Evolutionary conservation across 208 protist genomes (phyloP), one percentile per base, ranked within the genome.

Genomic region (Leptomonas seymouri): DNA sequence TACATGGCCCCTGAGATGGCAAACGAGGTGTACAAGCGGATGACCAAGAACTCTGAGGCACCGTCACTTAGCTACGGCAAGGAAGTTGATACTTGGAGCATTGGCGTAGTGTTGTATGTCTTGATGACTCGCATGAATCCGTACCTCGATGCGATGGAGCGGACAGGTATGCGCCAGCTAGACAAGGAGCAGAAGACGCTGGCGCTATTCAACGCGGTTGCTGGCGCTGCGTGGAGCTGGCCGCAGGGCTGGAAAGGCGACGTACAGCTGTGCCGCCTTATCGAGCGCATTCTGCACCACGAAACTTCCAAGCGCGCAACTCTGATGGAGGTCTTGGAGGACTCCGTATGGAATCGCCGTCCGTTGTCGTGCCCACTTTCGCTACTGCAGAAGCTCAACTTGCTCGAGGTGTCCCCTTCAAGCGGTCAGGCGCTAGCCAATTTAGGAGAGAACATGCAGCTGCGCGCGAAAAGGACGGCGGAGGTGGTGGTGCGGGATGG

Each of bases 1-100:
- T 97, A 97, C 78, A 97, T 97, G 92, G 92, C 92, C 3, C 92
- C 92, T 44, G 89, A 95, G 49, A 93, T 97, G 77, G 90, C 90
- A 15, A 77, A 80, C 11, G 88, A 93, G 58, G 91, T 97, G 18
- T 93, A 89, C 76, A 92, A 87, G 66, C 87, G 87, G 3, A 81
- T 93, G 81, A 85, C 81, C 0, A 85, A 87, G 51, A 88, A 67
- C n/a, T 61, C 67, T 14, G 78, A 88, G 7, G 62, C 59, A 8
- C 68, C 72, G 55, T 72, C 85, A 6, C 76, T 97, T 20, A 91
- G 84, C 51, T 97, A 97, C 65, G 89, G 92, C 11, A 71, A 89
- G 23, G 92, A 97, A 60, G 86, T 97, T 3, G 92, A 97, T 71
- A 91, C 89, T 61, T 97, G 90, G 86, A 95, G 89, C 71, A 84